Percentiles rank a stretch among this genome's conserved stretches.
These are phyloP conservation scores for Rutstroemia sydowiana DNA, from an alignment of 2,329 filamentous ascomycete genomes.

Conservation along the genomic window DNA sequence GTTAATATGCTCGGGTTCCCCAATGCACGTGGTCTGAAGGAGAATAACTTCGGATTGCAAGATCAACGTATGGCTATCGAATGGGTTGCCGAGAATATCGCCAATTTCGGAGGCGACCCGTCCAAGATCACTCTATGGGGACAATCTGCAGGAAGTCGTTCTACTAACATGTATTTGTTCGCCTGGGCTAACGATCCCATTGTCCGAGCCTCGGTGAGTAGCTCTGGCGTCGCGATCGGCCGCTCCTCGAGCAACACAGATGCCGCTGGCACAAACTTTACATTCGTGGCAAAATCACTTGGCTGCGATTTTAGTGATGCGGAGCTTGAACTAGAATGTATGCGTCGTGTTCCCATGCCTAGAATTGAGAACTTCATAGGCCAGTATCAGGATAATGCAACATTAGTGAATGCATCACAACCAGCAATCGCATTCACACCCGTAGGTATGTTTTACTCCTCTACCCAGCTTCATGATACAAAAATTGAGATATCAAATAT, in stretches of 20 bases:
- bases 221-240: slow-evolving; percentile 17
- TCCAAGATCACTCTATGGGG: slow-evolving; percentile 46
- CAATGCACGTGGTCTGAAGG: slow-evolving; percentile 18
- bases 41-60: slow-evolving; percentile 11
- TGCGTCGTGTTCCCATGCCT: slow-evolving; percentile 7
- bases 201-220: slow-evolving; percentile 12
- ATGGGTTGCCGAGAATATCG: slow-evolving; percentile 43
- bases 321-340: slow-evolving; percentile 2
- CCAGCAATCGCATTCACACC: slow-evolving; percentile 1
- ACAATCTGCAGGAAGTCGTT: slow-evolving; percentile 50
- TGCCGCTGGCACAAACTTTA: slow-evolving; percentile 5
- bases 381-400: slow-evolving; percentile 9
- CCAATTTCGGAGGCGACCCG: slow-evolving; percentile 49
- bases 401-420: slow-evolving; percentile 7
- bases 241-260: slow-evolving; percentile 1
- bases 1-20: slow-evolving; percentile 32
- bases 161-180: slow-evolving; percentile 30
- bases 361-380: slow-evolving; percentile 7
- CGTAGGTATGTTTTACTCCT: not conserved
- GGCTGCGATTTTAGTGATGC: slow-evolving; percentile 8
- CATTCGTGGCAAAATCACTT: slow-evolving; percentile 5
- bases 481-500: not conserved
- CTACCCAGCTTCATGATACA: not conserved
- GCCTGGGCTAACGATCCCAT: slow-evolving; percentile 21
- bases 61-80: slow-evolving; percentile 30